phyloP scores from a whole-genome alignment of 257 asterid species.

The Nicotiana tabacum region DNA sequence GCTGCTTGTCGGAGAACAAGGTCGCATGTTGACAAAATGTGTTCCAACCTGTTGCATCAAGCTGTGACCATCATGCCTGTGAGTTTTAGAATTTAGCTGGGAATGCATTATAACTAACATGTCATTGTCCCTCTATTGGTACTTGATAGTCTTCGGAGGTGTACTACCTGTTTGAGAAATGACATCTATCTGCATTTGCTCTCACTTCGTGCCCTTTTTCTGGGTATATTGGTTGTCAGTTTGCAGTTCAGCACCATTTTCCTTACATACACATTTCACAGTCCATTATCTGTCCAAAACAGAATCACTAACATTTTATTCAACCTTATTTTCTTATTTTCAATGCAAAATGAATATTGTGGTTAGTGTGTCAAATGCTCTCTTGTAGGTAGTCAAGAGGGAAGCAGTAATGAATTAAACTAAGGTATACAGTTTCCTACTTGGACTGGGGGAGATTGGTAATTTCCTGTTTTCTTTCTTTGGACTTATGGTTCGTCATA shows the following conservation, averaged over 20 bases:
- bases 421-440: not conserved
- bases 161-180: not conserved
- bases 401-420: too few species aligned
- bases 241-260: not conserved
- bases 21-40: slow-evolving; percentile 47
- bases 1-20: slow-evolving; percentile 73
- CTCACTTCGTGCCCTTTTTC: not conserved
- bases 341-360: not conserved
- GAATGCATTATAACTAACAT: not conserved
- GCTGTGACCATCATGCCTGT: slow-evolving; percentile 65
- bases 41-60: slow-evolving; percentile 42
- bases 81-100: slow-evolving; percentile 23
- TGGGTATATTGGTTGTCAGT: not conserved
- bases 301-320: not conserved
- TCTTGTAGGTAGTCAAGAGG: not conserved
- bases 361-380: not conserved
- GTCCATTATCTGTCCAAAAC: not conserved
- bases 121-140: not conserved
- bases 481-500: not conserved
- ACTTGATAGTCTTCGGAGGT: not conserved
- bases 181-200: not conserved
- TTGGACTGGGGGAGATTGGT: not conserved
- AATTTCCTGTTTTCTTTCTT: not conserved
- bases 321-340: not conserved
- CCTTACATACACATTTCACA: not conserved